Base-by-base conservation (phyloP, 2,329 filamentous ascomycete genomes). In the Neopestalotiopsis sp. region DNA sequence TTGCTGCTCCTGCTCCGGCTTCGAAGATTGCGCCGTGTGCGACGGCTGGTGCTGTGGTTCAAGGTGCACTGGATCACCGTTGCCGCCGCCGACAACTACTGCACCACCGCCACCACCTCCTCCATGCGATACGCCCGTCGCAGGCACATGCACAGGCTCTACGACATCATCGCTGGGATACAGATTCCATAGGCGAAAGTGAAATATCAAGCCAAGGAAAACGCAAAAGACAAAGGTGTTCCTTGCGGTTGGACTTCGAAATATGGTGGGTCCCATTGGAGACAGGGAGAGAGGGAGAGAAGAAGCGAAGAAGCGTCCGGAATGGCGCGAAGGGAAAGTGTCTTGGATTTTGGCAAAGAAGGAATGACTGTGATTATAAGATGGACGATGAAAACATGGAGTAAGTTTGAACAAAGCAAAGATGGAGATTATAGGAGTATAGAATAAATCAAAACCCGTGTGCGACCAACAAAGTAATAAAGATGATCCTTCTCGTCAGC, bases 191-290 rank as follows among this genome's bases (percentile, higher is more conserved):
- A 38, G 28, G 7, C 32, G 28, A 24, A 38, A 30, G 14, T 60
- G 28, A 24, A 60, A 32, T 14, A 60, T 34, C n/a, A 38, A 24
- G 14, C 32, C 32, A 3, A 30, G 32, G 17, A 38, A 17, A 12
- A 38, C 24, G 20, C 32, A 60, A 60, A 32, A 60, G 57, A 52
- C 45, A 52, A 52, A 52, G 45, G 45, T 52, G 45, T 52, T 52
- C n/a, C 45, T 52, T 24, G 45, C 45, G 45, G 45, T 52, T 20
- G 45, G 45, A 52, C 45, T 20, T 52, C 45, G 45, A 17, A 52
- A 52, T 17, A 52, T 52, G 45, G 45, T 52, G 45, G 45, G n/a
- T 17, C 45, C 45, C 45, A 52, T 52, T 52, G 17, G 45, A 20
- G 17, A 24, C 17, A n/a, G 45, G n/a, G 45, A 52, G 45, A 3